Percentiles rank a stretch among this genome's conserved stretches.
Conservation (phyloP, 2,329 filamentous ascomycete genomes). For the Waltergamsia citrina region DNA sequence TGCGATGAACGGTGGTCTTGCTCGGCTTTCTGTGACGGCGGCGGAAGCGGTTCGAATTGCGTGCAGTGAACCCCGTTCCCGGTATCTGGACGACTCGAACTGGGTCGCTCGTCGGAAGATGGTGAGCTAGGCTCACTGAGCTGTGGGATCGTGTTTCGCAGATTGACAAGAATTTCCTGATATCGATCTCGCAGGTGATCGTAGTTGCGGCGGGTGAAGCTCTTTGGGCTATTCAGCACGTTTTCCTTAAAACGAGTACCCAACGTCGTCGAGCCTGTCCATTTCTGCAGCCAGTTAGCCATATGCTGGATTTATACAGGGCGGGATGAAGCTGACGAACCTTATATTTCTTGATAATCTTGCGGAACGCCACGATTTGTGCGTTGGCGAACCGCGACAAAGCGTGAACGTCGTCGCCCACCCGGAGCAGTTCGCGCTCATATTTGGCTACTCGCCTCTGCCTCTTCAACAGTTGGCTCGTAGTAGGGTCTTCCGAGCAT, state of each 20-base stretch:
- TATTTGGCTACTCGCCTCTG: slow-evolving; percentile 44
- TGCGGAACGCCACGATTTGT: slow-evolving; percentile 68
- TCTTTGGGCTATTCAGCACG: slow-evolving; percentile 56
- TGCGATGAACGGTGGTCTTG: slow-evolving; percentile 6
- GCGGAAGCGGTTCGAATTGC: slow-evolving; percentile 20
- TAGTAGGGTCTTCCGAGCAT: slow-evolving; percentile 20
- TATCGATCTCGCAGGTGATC: slow-evolving; percentile 38
- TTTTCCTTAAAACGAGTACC: slow-evolving; percentile 57
- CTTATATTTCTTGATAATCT: slow-evolving; percentile 78
- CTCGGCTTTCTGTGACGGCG: neutral
- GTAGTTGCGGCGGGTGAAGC: slow-evolving; percentile 62
- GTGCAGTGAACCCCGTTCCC: slow-evolving; percentile 6
- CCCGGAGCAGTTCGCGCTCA: slow-evolving; percentile 41
- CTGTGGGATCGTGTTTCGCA: slow-evolving; percentile 34
- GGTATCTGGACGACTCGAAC: neutral
- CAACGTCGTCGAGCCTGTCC: slow-evolving; percentile 64
- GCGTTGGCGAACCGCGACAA: slow-evolving; percentile 64
- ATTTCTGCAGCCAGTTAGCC: slow-evolving; percentile 47
- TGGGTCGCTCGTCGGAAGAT: slow-evolving; percentile 12
- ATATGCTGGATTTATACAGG: too few relatives aligned
- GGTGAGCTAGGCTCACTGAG: slow-evolving; percentile 28
- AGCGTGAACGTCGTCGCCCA: slow-evolving; percentile 61
- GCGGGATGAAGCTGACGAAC: too few relatives aligned
- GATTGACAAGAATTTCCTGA: slow-evolving; percentile 35
- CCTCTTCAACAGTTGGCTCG: slow-evolving; percentile 27